Evolutionary conservation across 1,284 basidiomycete genomes (phyloP), one percentile per base, ranked within the genome.

Genomic region (Boletus semigastroideus): DNA sequence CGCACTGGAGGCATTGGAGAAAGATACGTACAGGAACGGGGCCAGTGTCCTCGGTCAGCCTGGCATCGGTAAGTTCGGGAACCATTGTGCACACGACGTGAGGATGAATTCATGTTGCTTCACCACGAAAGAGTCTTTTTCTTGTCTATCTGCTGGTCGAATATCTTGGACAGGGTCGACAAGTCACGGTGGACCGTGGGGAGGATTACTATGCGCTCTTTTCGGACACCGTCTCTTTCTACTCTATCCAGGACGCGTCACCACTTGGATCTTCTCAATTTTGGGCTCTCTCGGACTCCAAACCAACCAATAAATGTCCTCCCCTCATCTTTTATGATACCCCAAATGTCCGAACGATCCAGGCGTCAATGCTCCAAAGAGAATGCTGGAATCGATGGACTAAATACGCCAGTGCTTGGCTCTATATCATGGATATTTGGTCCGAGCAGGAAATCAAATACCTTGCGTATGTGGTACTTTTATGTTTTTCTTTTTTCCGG

Each of bases 31-130:
- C 19, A 0, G 4, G 1, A 0, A 1, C 2, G 33, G 44, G 10
- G 43, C 41, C 2, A 53, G 34, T 10, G 31, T 54, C 25, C 42
- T 31, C 19, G 53, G 53, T 10, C 51, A 54, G 5, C 46, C 45
- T 27, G 53, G 46, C 5, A 54, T 54, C 3, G 51, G 51, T 54
- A 20, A 37, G 51, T 34, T n/a, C 39, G 1, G 14, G 3, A 13
- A n/a, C 19, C 20, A 20, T 16, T 1, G 22, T 34, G 11, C 14
- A 14, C 5, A 10, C 20, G 19, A 25, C 3, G 9, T 30, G 28
- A 12, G 28, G 12, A 20, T 27, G 12, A 19, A n/a, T 2, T 25
- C 10, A 22, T 20, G 9, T 13, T 37, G 27, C 8, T 37, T 14
- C 16, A 1, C 25, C 14, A 55, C 48, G 54, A 2, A 55, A 55